Base-by-base conservation (phyloP, 495 filamentous ascomycete genomes). In the Podospora fimiseda region DNA sequence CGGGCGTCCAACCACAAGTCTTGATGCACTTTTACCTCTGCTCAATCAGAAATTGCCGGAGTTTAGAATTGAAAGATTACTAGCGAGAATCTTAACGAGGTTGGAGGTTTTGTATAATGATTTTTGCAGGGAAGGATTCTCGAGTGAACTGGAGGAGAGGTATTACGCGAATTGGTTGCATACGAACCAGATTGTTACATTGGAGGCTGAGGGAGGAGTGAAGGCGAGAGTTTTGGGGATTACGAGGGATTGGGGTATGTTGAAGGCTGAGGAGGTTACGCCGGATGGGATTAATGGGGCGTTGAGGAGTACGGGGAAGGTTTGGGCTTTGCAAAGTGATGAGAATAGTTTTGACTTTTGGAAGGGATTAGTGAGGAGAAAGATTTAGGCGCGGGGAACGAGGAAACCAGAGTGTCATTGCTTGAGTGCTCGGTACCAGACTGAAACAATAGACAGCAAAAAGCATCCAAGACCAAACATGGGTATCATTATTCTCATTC, bases 291-390 rank as follows among this genome's bases (percentile, higher is more conserved):
- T 60, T 27, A 59, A 60, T 7, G 61, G 61, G 5, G 57, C 52
- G 9, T 41, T 57, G 53, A 69, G 82, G 53, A 65, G 73, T 1
- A 96, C 89, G 9, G 91, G 92, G 1, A 85, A 79, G 66, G 74
- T 86, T 40, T 91, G 83, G 77, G 81, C 85, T 63, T 71, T 98
- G 68, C 90, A 96, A 73, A 96, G 88, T 67, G 93, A 99, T 61
- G 89, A 89, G 62, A 99, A 99, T 61, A 95, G 90, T 71, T 99
- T 99, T 74, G 94, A 99, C 72, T 99, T 96, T 71, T 92, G 96
- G 68, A 85, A 77, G 64, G 93, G 93, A 0, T 65, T 99, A 68
- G 69, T 98, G 44, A 90, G 80, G 78, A 78, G 84, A 64, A 96
- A 93, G 76, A 64, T 86, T 7, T 90, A n/a, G n/a, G n/a, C n/a